phyloP scores from a whole-genome alignment of 129 eudicot species.

The Calendula officinalis region DNA sequence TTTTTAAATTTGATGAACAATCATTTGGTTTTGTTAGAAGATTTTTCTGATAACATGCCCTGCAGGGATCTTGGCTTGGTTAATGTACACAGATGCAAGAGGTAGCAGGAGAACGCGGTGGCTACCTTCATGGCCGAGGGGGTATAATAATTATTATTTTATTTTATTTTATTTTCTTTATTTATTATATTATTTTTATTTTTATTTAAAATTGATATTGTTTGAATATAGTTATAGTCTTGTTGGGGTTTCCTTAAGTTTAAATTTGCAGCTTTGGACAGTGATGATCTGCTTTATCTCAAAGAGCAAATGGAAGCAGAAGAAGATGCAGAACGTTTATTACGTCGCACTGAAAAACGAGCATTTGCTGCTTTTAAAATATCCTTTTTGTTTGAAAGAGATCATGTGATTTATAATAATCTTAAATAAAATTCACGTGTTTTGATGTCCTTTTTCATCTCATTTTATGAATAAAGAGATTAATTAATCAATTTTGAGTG shows the following conservation, averaged over 20 bases:
- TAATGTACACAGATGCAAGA: conserved; percentile 98
- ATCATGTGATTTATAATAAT: too few species aligned
- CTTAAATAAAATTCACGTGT: too few species aligned
- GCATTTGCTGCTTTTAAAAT: conserved; percentile 96
- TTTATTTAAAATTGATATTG: background rate
- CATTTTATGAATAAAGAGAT: too few species aligned
- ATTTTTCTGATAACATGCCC: conserved; percentile 95
- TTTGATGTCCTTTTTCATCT: too few species aligned
- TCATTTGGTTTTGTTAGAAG: conserved; percentile 24
- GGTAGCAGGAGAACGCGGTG: conserved; percentile 99
- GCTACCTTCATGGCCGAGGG: conserved; percentile 99
- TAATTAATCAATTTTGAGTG: too few species aligned
- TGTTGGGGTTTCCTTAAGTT: conserved; percentile 34
- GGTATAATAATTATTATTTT: conserved; percentile 44
- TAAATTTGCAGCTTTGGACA: conserved; percentile 88
- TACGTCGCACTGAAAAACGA: conserved; percentile 94
- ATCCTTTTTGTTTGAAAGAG: conserved; percentile 47
- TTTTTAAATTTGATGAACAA: background rate
- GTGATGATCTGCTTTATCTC: conserved; percentile 96
- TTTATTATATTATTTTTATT: background rate
- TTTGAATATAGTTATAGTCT: background rate
- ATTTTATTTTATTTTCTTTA: background rate
- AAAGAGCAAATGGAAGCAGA: conserved; percentile 99
- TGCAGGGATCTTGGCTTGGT: conserved; percentile 97
- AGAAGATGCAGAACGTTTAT: conserved; percentile 93